phyloP scores from a whole-genome alignment of 495 filamentous ascomycete species.

The Penicillium argentinense region DNA sequence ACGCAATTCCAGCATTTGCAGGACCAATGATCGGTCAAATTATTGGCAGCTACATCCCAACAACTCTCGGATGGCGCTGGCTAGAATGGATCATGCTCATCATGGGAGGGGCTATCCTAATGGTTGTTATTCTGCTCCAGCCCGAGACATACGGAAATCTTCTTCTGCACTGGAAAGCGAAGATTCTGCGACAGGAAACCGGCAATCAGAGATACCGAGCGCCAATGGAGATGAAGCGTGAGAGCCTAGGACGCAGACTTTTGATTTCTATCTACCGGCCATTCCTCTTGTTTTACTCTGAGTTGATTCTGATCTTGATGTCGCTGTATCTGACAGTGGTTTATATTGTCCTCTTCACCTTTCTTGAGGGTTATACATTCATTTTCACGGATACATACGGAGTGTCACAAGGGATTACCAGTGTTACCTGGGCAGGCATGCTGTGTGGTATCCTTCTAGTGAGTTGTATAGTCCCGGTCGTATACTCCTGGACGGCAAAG shows the following conservation, averaged over 20 bases:
- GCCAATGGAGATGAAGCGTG: conserved; percentile 35
- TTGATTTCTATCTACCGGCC: conserved; percentile 36
- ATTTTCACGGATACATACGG: conserved; percentile 58
- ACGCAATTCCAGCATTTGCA: conserved; percentile 32
- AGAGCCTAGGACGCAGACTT: conserved; percentile 26
- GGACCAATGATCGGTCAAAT: conserved; percentile 44
- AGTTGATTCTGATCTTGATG: conserved; percentile 48
- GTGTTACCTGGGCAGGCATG: conserved; percentile 56
- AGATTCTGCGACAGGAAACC: conserved; percentile 39
- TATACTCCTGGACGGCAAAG: conserved; percentile 34
- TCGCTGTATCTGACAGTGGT: conserved; percentile 56
- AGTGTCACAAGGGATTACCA: conserved; percentile 47
- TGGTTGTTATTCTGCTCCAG: conserved; percentile 35
- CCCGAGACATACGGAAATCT: conserved; percentile 49
- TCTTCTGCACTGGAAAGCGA: conserved; percentile 47
- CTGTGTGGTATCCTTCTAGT: conserved; percentile 50
- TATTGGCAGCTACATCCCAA: conserved; percentile 42
- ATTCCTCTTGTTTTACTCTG: conserved; percentile 33
- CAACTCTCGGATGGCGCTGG: conserved; percentile 39
- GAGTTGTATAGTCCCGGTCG: conserved; percentile 43
- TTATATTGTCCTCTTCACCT: conserved; percentile 62
- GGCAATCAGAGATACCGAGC: conserved; percentile 37
- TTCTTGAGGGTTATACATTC: conserved; percentile 58
- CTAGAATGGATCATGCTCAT: conserved; percentile 48
- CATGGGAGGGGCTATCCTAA: conserved; percentile 34